Conservation (phyloP, 352 stramenopile species). For the Phytophthora cryptogea region DNA sequence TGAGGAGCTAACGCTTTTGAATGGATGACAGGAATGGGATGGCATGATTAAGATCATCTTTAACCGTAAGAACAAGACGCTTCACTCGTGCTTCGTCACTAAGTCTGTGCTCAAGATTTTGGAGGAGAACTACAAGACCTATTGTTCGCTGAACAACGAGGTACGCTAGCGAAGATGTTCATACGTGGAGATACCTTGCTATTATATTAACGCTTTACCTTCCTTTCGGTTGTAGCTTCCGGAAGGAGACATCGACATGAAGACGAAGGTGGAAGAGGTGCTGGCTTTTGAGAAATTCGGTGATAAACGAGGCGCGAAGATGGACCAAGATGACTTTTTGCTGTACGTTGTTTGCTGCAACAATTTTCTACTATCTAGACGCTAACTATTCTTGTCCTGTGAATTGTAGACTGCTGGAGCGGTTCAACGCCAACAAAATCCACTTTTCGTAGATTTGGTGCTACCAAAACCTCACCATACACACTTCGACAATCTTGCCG, state of each 20-base stretch:
- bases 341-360: conserved; percentile 46
- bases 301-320: conserved; percentile 93
- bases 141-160: conserved; percentile 92
- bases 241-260: conserved; percentile 87
- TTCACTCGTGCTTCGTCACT: conserved; percentile 96
- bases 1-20: conserved; percentile 11
- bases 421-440: conserved; percentile 97
- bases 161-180: conserved; percentile 17
- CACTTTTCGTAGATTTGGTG: conserved; percentile 91
- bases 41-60: conserved; percentile 99
- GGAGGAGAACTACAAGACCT: conserved; percentile 97
- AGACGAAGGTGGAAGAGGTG: conserved; percentile 94
- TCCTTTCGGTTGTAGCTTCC: conserved; percentile 45
- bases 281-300: conserved; percentile 88
- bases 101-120: conserved; percentile 96
- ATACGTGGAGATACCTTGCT: not conserved
- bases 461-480: not conserved
- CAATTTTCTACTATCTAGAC: not conserved
- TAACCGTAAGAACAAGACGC: conserved; percentile 99
- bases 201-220: not conserved
- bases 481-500: conserved; percentile 3
- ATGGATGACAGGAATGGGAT: conserved; percentile 94
- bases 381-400: not conserved
- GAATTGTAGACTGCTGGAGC: conserved; percentile 85
- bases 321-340: conserved; percentile 99